Conservation (phyloP, 2,329 filamentous ascomycete species). For the Beauveria varroae region DNA sequence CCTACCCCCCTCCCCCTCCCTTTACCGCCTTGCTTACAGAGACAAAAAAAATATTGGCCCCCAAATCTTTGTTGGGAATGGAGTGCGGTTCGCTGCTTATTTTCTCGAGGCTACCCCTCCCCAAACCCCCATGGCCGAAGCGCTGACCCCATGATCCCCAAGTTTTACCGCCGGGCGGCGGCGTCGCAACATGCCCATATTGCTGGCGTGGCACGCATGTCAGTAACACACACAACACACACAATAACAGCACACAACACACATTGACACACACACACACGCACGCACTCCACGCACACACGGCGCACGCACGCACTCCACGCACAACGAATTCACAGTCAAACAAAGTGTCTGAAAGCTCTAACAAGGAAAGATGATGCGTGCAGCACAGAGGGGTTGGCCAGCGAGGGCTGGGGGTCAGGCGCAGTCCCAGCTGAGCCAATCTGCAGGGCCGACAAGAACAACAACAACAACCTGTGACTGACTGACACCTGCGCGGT, state of each 20-base stretch:
- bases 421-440: constrained; percentile 10
- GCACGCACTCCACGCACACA: too few relatives aligned
- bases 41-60: not conserved
- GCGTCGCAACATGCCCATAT: too few relatives aligned
- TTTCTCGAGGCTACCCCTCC: not conserved
- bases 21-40: too few relatives aligned
- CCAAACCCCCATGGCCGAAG: not conserved
- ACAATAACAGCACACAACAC: not conserved
- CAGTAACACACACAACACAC: not conserved
- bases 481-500: not conserved
- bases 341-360: too few relatives aligned
- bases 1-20: too few relatives aligned
- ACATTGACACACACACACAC: too few relatives aligned
- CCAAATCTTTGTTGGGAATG: not conserved
- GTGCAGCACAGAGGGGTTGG: not conserved
- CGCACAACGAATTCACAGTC: not conserved
- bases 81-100: not conserved
- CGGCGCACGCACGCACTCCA: not conserved
- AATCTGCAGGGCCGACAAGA: not conserved
- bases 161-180: not conserved
- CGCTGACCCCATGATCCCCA: constrained; percentile 6
- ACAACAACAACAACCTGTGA: not conserved
- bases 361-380: too few relatives aligned
- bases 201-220: not conserved
- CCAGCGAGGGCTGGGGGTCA: constrained; percentile 12